Base-by-base conservation (phyloP, 176 grass and related monocot genomes). In the Hordeum marinum region DNA sequence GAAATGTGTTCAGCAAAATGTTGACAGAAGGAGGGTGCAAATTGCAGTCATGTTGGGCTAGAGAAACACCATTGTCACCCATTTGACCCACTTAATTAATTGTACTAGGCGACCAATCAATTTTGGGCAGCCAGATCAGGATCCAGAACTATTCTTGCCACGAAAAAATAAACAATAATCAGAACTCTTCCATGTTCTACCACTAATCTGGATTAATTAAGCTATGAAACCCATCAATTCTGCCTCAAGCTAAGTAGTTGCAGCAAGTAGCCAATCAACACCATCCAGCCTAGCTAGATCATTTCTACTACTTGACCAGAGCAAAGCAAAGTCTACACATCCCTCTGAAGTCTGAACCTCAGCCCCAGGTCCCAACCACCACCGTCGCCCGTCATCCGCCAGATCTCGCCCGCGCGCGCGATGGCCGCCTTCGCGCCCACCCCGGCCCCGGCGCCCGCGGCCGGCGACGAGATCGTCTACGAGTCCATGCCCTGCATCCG, bases 401-500 rank as follows among this genome's bases (percentile, higher is more conserved):
- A 86, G 84, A 86, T 90, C 84, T 86, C 43, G 50, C 0, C 40
- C 17, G 6, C 48, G 15, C 48, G 48, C 81, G 66, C 81, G 57
- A 90, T 90, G 83, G 82, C 77, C 68, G 84, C 88, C 82, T 32
- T 18, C 54, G 18, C 14, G 12, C 83, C 72, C 9, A 67, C 67
- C 79, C 14, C 41, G 3, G 78, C 83, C 0, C 83, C 83, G 23
- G 24, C 88, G 20, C 65, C 84, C 6, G 8, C 79, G 1, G 41
- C 81, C 50, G 85, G 83, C 81, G 91, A 93, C 61, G 89, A 91
- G 76, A 85, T 96, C 65, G 79, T 80, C 14, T 92, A 84, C 77
- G 85, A 88, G 72, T 90, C 75, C 3, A 75, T 92, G 66, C 81
- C 83, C 75, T 87, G 79, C 87, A 92, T 88, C 82, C 87, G 85